Evolutionary conservation across 2,329 filamentous ascomycete species (phyloP).

Genomic region (Davidsoniella virescens): DNA sequence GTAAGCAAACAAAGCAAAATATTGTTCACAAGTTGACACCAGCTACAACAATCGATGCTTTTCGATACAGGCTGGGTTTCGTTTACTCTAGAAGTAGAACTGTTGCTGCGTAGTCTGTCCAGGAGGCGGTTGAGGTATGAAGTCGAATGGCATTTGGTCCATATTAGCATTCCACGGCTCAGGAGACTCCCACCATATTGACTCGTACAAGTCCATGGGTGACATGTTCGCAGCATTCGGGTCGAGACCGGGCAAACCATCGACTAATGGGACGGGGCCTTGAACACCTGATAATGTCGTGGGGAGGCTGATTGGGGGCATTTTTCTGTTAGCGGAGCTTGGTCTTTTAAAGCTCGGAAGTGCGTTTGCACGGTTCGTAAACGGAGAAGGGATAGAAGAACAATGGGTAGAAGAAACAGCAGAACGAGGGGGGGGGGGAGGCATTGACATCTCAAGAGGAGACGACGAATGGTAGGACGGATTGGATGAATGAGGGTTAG

Average conservation of each 20-base stretch:
- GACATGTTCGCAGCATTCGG: slow-evolving; percentile 41
- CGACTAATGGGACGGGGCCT: slow-evolving; percentile 20
- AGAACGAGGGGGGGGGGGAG: slow-evolving; percentile 1
- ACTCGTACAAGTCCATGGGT: slow-evolving; percentile 52
- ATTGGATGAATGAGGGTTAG: not conserved
- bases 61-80: too few species aligned
- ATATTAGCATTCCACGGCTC: slow-evolving; percentile 41
- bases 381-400: not conserved
- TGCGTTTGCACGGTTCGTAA: slow-evolving; percentile 3
- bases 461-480: slow-evolving; percentile 1
- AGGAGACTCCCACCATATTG: slow-evolving; percentile 50
- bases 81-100: slow-evolving; percentile 33
- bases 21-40: too few species aligned
- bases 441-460: not conserved
- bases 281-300: slow-evolving; percentile 11
- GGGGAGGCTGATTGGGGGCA: slow-evolving; percentile 6
- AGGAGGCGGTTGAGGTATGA: slow-evolving; percentile 40
- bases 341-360: too few species aligned
- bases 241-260: slow-evolving; percentile 34
- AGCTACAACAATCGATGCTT: too few species aligned
- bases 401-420: not conserved
- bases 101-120: slow-evolving; percentile 40
- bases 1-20: too few species aligned
- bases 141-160: slow-evolving; percentile 44
- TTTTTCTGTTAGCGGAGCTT: slow-evolving; percentile 9